A percentile compares a stretch with the other conserved stretches of the same genome.
phyloP scores from a whole-genome alignment of 495 filamentous ascomycete species.

The Chaetomidium leptoderma region DNA sequence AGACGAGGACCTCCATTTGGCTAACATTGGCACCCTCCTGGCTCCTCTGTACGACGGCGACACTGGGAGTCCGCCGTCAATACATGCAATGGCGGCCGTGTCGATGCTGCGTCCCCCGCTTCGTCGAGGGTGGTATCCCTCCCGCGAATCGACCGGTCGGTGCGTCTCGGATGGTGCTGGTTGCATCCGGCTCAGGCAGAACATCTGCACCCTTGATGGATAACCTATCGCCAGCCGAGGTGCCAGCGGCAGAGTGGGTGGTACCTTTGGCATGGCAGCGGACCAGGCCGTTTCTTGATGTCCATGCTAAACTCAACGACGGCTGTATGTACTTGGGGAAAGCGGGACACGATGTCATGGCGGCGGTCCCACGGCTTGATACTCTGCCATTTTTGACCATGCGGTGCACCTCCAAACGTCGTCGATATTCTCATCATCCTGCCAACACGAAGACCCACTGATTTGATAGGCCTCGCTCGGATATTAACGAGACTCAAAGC shows the following conservation, averaged over 20 bases:
- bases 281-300: background rate
- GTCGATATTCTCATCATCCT: background rate
- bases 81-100: background rate
- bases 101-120: background rate
- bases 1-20: background rate
- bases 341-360: background rate
- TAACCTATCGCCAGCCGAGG: background rate
- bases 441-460: too few species aligned
- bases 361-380: background rate
- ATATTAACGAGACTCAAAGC: too few species aligned
- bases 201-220: background rate
- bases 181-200: slow-evolving; percentile 7
- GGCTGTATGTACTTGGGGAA: background rate
- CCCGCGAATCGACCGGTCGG: background rate
- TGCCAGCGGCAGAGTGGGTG: background rate
- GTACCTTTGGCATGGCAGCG: background rate
- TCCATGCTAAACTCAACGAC: background rate
- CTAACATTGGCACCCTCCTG: background rate
- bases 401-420: background rate
- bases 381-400: background rate
- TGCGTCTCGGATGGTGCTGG: slow-evolving; percentile 18
- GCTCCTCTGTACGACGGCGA: background rate
- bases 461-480: too few species aligned
- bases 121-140: background rate
- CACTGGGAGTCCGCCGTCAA: background rate